Evolutionary conservation across 78 protist species (phyloP).

Genomic region (Dictyostelium capitatum): DNA sequence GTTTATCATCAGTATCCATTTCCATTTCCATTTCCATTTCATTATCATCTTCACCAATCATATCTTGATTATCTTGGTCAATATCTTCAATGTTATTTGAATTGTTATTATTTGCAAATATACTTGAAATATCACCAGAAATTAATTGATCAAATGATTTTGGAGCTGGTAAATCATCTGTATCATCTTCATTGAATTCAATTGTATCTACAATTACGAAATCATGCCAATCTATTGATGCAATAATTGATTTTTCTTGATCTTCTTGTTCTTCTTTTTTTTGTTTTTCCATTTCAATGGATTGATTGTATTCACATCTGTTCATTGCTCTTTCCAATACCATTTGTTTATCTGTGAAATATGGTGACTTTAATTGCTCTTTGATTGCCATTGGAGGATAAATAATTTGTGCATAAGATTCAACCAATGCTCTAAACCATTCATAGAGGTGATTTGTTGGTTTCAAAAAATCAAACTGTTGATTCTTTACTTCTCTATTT

Average conservation of each 20-base stretch:
- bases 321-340: slow-evolving; percentile 76
- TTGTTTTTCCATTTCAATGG: slow-evolving; percentile 47
- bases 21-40: slow-evolving; percentile 70
- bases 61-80: not conserved
- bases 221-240: slow-evolving; percentile 93
- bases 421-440: slow-evolving; percentile 80
- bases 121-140: not conserved
- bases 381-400: slow-evolving; percentile 69
- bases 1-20: slow-evolving; percentile 33
- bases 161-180: slow-evolving; percentile 58
- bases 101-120: not conserved
- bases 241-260: slow-evolving; percentile 50
- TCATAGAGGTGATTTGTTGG: slow-evolving; percentile 57
- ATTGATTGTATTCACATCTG: slow-evolving; percentile 71
- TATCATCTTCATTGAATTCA: slow-evolving; percentile 82
- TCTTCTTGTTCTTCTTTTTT: slow-evolving; percentile 81
- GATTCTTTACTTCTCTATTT: slow-evolving; percentile 72
- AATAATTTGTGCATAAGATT: slow-evolving; percentile 65
- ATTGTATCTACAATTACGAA: slow-evolving; percentile 93
- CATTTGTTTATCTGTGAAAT: slow-evolving; percentile 36
- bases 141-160: slow-evolving; percentile 67
- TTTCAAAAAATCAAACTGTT: slow-evolving; percentile 89
- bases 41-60: not conserved
- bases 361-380: not conserved
- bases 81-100: not conserved